phyloP scores from a whole-genome alignment of 2,329 filamentous ascomycete genomes.

The Capronia americana region DNA sequence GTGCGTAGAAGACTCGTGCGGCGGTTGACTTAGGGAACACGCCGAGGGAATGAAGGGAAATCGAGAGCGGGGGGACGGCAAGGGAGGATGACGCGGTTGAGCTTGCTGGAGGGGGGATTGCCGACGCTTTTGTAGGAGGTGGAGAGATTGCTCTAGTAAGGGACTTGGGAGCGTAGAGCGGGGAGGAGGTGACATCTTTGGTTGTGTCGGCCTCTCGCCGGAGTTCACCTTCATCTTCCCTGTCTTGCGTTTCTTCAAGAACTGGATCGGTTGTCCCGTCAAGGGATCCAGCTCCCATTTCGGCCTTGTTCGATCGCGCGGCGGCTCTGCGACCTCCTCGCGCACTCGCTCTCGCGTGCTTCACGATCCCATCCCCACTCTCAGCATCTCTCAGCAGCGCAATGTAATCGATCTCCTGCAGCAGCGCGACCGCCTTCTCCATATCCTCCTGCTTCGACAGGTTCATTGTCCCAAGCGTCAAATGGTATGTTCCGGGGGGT shows the following conservation, averaged over 20 bases:
- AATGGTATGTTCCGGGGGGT: slow-evolving; percentile 79
- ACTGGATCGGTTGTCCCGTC: not conserved
- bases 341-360: not conserved
- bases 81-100: not conserved
- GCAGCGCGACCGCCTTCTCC: slow-evolving; percentile 53
- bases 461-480: slow-evolving; percentile 87
- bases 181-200: not conserved
- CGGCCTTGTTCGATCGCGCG: not conserved
- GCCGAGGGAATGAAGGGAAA: slow-evolving; percentile 35
- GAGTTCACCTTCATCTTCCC: not conserved
- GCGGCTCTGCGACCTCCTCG: not conserved
- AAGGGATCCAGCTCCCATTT: not conserved
- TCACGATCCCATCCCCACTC: not conserved
- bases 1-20: slow-evolving; percentile 43
- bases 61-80: slow-evolving; percentile 18
- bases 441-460: slow-evolving; percentile 62
- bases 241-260: not conserved
- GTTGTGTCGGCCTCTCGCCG: not conserved
- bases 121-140: not conserved
- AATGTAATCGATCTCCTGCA: slow-evolving; percentile 55
- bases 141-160: slow-evolving; percentile 9
- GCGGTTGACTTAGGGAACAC: slow-evolving; percentile 31
- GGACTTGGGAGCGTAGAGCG: not conserved
- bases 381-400: slow-evolving; percentile 47
- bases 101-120: not conserved